A percentile compares a stretch with the other conserved stretches of the same genome.
Evolutionary conservation across 768 basidiomycete genomes (phyloP).

Genomic region (Lactifluus rugatus): DNA sequence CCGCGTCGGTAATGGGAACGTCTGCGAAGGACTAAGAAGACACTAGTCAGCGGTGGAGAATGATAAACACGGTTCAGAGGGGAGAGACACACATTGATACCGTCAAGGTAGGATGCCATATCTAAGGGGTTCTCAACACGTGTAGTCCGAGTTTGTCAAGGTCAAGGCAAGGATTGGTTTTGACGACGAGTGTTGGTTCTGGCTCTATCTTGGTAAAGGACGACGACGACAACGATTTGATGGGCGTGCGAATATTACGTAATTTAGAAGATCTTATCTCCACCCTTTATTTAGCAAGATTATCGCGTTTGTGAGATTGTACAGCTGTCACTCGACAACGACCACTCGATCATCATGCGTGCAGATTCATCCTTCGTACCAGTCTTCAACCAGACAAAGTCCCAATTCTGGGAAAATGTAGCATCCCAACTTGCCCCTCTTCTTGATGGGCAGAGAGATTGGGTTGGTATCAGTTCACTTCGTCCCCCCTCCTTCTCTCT

Average conservation of each 20-base stretch:
- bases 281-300: background rate
- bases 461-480: conserved; percentile 39
- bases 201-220: background rate
- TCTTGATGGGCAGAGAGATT: conserved; percentile 59
- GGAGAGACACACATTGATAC: conserved; percentile 43
- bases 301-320: background rate
- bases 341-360: conserved; percentile 25
- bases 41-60: background rate
- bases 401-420: conserved; percentile 75
- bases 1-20: conserved; percentile 75
- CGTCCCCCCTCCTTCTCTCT: too few relatives aligned
- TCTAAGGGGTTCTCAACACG: conserved; percentile 14
- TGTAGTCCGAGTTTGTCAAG: conserved; percentile 12
- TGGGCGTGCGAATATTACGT: conserved; percentile 2
- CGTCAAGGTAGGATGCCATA: conserved; percentile 72
- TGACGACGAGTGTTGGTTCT: background rate
- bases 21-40: conserved; percentile 76
- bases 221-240: background rate
- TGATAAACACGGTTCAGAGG: background rate
- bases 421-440: conserved; percentile 50
- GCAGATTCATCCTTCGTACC: conserved; percentile 73
- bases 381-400: conserved; percentile 57
- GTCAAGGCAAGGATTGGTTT: background rate
- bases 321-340: too few relatives aligned
- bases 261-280: conserved; percentile 18